phyloP scores from a whole-genome alignment of 2,329 filamentous ascomycete genomes.

The Ustilaginoidea virens region DNA sequence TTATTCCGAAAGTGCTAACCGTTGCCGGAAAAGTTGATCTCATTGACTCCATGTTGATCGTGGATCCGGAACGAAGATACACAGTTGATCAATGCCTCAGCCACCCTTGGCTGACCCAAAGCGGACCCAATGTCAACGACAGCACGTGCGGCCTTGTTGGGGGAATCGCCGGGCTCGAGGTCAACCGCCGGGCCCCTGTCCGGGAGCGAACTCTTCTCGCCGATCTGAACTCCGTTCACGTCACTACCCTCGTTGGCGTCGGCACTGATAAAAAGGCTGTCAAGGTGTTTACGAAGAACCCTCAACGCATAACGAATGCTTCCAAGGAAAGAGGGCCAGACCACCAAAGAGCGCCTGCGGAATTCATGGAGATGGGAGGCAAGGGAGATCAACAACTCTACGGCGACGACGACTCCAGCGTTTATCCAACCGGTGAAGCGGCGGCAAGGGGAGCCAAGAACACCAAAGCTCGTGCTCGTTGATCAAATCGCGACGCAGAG shows the following conservation, averaged over 20 bases:
- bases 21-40: constrained; percentile 54
- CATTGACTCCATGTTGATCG: constrained; percentile 88
- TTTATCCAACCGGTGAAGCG: constrained; percentile 26
- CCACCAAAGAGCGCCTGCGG: constrained; percentile 48
- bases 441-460: constrained; percentile 15
- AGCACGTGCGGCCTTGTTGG: constrained; percentile 86
- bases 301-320: constrained; percentile 20
- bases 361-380: constrained; percentile 75
- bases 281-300: constrained; percentile 64
- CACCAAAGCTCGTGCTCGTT: constrained; percentile 11
- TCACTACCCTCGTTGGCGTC: constrained; percentile 37
- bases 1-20: constrained; percentile 3
- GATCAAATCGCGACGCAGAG: constrained; percentile 1
- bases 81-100: constrained; percentile 81
- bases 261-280: constrained; percentile 42
- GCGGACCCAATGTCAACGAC: constrained; percentile 48
- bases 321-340: constrained; percentile 50
- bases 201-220: constrained; percentile 78
- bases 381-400: constrained; percentile 73
- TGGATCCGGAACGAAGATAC: constrained; percentile 69
- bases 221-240: constrained; percentile 58
- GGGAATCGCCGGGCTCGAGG: constrained; percentile 69
- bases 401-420: constrained; percentile 40
- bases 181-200: constrained; percentile 62
- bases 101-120: constrained; percentile 75